Percentiles rank a stretch among this genome's conserved stretches.
These are phyloP conservation scores for Hansfordia pulvinata DNA, from an alignment of 2,329 filamentous ascomycete species.

Conservation along the genomic window DNA sequence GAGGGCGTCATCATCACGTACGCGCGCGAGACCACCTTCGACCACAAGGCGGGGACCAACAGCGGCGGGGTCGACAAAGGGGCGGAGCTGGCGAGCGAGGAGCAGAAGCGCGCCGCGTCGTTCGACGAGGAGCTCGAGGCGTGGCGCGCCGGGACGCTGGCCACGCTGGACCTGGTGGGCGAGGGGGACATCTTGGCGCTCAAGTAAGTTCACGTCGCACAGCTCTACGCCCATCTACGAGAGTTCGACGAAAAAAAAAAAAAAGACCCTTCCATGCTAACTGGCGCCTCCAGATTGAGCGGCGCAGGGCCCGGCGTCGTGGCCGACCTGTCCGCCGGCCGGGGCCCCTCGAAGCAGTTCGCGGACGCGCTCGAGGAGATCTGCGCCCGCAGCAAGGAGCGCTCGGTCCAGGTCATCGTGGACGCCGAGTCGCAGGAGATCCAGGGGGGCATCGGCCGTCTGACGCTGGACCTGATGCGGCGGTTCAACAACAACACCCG, in stretches of 20 bases:
- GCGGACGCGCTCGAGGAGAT: slow-evolving; percentile 25
- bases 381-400: slow-evolving; percentile 21
- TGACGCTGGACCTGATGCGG: slow-evolving; percentile 20
- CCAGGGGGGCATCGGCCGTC: slow-evolving; percentile 22
- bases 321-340: slow-evolving; percentile 19
- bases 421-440: slow-evolving; percentile 31
- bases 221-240: too few species aligned
- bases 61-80: slow-evolving; percentile 6
- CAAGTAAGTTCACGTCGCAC: slow-evolving; percentile 16
- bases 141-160: slow-evolving; percentile 18
- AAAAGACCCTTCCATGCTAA: too few species aligned
- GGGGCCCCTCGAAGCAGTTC: slow-evolving; percentile 24
- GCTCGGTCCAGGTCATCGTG: slow-evolving; percentile 26
- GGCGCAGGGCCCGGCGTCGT: slow-evolving; percentile 26
- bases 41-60: slow-evolving; percentile 17
- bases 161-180: slow-evolving; percentile 16
- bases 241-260: too few species aligned
- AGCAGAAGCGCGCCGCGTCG: neutral
- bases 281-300: slow-evolving; percentile 23
- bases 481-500: slow-evolving; percentile 22
- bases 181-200: slow-evolving; percentile 22
- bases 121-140: slow-evolving; percentile 21
- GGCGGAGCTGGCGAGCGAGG: slow-evolving; percentile 1
- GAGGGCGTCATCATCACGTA: slow-evolving; percentile 43
- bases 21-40: slow-evolving; percentile 27